A percentile compares a stretch with the other conserved stretches of the same genome.
phyloP scores from a whole-genome alignment of 2,329 filamentous ascomycete genomes.

The Colletotrichum sp. region DNA sequence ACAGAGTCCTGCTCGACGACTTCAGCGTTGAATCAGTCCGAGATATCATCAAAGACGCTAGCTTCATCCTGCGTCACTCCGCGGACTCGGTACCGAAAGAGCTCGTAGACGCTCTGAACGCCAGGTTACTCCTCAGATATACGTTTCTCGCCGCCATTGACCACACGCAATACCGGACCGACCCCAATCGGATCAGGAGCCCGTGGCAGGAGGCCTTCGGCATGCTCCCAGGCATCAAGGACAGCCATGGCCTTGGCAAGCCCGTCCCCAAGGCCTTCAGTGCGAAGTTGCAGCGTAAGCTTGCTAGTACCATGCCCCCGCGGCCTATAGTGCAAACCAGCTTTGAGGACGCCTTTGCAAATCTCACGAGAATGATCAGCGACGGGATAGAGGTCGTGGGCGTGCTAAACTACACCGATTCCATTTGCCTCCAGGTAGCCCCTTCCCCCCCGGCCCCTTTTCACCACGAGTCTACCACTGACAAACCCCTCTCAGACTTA shows the following conservation, averaged over 20 bases:
- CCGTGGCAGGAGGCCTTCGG: constrained; percentile 57
- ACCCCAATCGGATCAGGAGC: constrained; percentile 51
- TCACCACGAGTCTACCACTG: too few relatives aligned
- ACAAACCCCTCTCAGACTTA: constrained; percentile 64
- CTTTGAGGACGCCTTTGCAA: constrained; percentile 73
- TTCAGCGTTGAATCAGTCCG: constrained; percentile 64
- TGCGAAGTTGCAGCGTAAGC: constrained; percentile 84
- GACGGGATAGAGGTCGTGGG: constrained; percentile 75
- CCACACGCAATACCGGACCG: constrained; percentile 48
- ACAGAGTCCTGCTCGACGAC: constrained; percentile 74
- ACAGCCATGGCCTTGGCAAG: constrained; percentile 66
- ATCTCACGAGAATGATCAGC: constrained; percentile 72
- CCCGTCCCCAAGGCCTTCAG: constrained; percentile 83
- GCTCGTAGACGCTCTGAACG: constrained; percentile 61
- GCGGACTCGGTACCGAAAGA: constrained; percentile 43
- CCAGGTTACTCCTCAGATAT: constrained; percentile 71
- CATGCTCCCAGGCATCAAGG: constrained; percentile 60
- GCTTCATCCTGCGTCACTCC: constrained; percentile 52
- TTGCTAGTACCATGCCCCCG: constrained; percentile 93
- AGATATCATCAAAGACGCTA: constrained; percentile 58
- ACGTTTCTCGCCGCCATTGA: constrained; percentile 64
- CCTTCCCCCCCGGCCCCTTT: not conserved
- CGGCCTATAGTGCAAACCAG: constrained; percentile 83
- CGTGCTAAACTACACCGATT: constrained; percentile 70
- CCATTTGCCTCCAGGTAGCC: constrained; percentile 71